Base-by-base conservation (phyloP, 257 asterid species). In the Vinca minor region DNA sequence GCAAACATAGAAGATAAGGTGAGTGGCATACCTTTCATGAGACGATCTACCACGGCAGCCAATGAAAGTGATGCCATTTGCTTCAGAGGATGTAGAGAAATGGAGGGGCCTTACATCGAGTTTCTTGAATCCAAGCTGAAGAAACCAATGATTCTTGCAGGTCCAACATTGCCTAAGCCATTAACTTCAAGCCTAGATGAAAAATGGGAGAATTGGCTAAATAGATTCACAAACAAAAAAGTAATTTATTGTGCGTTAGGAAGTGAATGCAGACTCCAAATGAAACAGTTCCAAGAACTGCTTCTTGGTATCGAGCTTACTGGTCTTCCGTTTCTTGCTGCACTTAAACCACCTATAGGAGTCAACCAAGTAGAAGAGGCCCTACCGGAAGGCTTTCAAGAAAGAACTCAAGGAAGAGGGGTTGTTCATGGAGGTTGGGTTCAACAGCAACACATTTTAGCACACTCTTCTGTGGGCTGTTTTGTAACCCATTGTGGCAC, bases 401-500 rank as follows among this genome's bases (percentile, higher is more conserved):
- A 34, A 34, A 34, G 38, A 34, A 34, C 7, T 34, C 3, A 7
- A 34, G 38, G 38, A 34, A 34, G 38, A 34, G 38, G 38, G 3
- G 7, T 34, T 34, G 38, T 34, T 34, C 7, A 34, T 34, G 38
- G 38, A 34, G 38, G 38, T 3, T 34, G 38, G 38, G 38, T 34
- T 3, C 38, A 34, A 34, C 38, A 34, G 7, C 38, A 34, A 7
- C 38, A 2, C 4, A 34, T 34, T 34, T 34, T 34, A 7, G 7
- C 4, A 3, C 38, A 34, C 7, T 7, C 38, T 10, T 74, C 73
- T 3, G 71, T 77, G 47, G 81, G 81, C 13, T 71, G 75, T 36
- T 76, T 76, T 52, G 77, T 76, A 2, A 68, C 77, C 4, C 81
- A 76, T 29, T 76, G 81, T 23, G 78, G 82, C 0, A 64, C 70